Evolutionary conservation across 2,329 filamentous ascomycete genomes (phyloP).

Genomic region (Verticillium alfalfae): DNA sequence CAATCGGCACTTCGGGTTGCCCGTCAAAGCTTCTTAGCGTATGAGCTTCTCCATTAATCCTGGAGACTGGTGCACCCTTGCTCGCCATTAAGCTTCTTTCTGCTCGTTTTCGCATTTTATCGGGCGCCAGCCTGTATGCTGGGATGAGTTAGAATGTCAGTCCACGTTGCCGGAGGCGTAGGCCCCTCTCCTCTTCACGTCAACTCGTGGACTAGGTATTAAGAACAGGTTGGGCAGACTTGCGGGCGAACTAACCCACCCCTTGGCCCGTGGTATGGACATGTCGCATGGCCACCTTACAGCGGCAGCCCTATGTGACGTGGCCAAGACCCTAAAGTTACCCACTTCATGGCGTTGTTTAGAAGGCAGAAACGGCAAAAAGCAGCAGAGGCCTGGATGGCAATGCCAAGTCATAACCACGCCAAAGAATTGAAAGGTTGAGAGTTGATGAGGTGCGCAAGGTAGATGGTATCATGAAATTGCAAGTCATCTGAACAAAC

Average conservation of each 20-base stretch:
- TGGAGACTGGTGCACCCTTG: not conserved
- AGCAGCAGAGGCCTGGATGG: not conserved
- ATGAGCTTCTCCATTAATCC: not conserved
- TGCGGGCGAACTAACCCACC: not conserved
- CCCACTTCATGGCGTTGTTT: not conserved
- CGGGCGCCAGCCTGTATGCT: not conserved
- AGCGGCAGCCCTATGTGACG: not conserved
- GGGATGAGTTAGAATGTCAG: not conserved
- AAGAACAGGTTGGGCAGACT: not conserved
- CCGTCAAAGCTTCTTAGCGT: not conserved
- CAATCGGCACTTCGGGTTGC: not conserved
- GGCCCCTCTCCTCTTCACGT: not conserved
- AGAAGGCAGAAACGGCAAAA: not conserved
- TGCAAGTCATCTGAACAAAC: not conserved
- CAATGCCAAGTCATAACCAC: not conserved
- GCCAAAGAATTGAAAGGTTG: too few relatives aligned
- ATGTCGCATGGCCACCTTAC: too few relatives aligned
- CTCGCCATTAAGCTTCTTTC: not conserved
- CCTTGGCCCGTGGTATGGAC: too few relatives aligned
- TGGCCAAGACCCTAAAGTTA: not conserved
- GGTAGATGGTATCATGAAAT: not conserved
- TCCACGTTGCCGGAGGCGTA: not conserved
- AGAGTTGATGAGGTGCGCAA: not conserved
- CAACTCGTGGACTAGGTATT: not conserved
- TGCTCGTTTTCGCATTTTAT: not conserved